phyloP scores from a whole-genome alignment of 2,329 filamentous ascomycete species.

The Penicillium thymicola region DNA sequence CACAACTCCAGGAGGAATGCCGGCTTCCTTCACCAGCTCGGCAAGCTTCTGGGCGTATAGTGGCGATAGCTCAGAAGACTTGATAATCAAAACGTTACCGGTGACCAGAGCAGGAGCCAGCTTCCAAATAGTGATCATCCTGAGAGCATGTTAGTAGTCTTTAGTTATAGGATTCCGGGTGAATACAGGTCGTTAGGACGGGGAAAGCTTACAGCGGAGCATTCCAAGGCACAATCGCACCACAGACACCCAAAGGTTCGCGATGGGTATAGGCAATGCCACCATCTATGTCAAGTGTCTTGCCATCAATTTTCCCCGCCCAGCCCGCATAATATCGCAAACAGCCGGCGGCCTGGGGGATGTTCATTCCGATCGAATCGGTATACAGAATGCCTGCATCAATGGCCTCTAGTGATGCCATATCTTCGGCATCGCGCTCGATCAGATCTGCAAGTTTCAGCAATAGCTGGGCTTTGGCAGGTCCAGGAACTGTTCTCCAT shows the following conservation, averaged over 20 bases:
- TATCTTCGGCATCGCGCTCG: constrained; percentile 26
- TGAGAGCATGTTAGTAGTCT: not conserved
- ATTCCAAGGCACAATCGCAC: constrained; percentile 33
- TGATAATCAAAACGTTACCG: constrained; percentile 67
- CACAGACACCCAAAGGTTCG: constrained; percentile 30
- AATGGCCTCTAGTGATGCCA: constrained; percentile 26
- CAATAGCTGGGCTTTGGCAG: constrained; percentile 19
- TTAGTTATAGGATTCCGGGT: not conserved
- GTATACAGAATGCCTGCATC: constrained; percentile 26
- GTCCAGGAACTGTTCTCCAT: constrained; percentile 24
- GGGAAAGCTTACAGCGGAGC: constrained; percentile 23
- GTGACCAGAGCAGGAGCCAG: constrained; percentile 62
- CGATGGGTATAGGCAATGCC: constrained; percentile 25
- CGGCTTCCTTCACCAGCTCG: constrained; percentile 48
- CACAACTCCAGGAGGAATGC: constrained; percentile 56
- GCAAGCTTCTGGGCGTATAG: constrained; percentile 49
- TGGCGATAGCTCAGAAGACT: constrained; percentile 62
- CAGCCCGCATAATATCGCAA: constrained; percentile 32
- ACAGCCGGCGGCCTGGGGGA: constrained; percentile 22
- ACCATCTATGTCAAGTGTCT: constrained; percentile 22
- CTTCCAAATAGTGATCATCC: constrained; percentile 46
- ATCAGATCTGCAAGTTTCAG: constrained; percentile 28
- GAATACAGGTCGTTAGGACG: not conserved
- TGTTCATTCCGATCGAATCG: constrained; percentile 23
- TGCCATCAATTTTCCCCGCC: constrained; percentile 30